These are phyloP conservation scores for Hondaea fermentalgiana DNA, from an alignment of 108 stramenopile genomes.

Conservation along the genomic window DNA sequence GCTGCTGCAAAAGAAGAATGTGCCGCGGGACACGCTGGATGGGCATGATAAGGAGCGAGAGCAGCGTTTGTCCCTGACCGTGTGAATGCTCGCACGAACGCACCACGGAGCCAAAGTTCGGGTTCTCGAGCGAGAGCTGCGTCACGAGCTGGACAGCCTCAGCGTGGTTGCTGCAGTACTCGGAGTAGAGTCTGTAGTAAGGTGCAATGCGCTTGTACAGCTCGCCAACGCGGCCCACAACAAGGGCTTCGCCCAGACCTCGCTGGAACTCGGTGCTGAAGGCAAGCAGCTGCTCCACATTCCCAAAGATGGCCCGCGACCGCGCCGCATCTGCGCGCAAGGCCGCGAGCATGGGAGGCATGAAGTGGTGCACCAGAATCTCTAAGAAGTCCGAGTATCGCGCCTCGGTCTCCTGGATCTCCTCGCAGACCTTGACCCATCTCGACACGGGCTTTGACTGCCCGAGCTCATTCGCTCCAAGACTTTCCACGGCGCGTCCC, in stretches of 20 bases:
- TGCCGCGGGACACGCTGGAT: constrained; percentile 3
- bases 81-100: background rate
- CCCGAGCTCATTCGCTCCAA: too few relatives aligned
- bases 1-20: background rate
- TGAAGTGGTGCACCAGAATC: background rate
- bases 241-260: background rate
- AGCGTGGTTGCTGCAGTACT: background rate
- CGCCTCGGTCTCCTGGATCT: background rate
- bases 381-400: background rate
- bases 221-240: background rate
- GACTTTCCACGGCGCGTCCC: too few relatives aligned
- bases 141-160: background rate
- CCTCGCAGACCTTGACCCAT: background rate
- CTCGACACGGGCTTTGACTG: background rate
- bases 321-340: background rate
- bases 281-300: constrained; percentile 6
- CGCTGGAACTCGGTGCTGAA: background rate
- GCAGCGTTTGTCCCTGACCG: background rate
- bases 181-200: background rate
- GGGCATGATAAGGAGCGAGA: constrained; percentile 4
- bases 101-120: background rate
- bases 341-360: background rate
- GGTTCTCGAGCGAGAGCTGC: background rate
- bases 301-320: background rate
- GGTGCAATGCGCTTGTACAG: background rate